phyloP scores from a whole-genome alignment of 2,329 filamentous ascomycete genomes.

The Clarireedia homoeocarpa region DNA sequence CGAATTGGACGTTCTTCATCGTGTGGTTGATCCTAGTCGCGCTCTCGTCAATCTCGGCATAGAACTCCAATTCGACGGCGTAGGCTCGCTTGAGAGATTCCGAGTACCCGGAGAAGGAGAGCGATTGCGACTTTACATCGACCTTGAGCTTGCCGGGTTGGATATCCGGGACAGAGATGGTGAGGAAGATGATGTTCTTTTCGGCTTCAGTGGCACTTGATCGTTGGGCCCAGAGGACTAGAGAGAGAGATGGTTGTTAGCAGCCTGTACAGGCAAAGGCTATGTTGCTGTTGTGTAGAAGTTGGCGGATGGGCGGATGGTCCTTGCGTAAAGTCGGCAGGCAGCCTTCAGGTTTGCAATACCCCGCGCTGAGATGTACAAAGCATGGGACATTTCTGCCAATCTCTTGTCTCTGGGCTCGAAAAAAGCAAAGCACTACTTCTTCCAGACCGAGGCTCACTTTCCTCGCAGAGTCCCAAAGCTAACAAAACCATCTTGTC shows the following conservation, averaged over 20 bases:
- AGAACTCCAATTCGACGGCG: slow-evolving; percentile 80
- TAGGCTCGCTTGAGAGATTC: slow-evolving; percentile 81
- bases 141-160: slow-evolving; percentile 68
- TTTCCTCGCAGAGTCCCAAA: too few species aligned
- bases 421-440: neutral
- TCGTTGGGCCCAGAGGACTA: slow-evolving; percentile 97
- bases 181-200: slow-evolving; percentile 94
- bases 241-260: neutral
- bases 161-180: slow-evolving; percentile 83
- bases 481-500: neutral
- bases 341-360: neutral
- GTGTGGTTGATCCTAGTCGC: slow-evolving; percentile 86
- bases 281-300: neutral
- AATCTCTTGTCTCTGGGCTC: neutral
- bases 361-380: neutral
- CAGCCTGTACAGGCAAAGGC: neutral
- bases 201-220: slow-evolving; percentile 69
- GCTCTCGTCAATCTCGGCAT: slow-evolving; percentile 77
- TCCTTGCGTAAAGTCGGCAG: neutral
- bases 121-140: slow-evolving; percentile 67
- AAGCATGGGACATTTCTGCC: neutral
- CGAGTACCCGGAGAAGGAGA: slow-evolving; percentile 78
- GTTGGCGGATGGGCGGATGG: neutral
- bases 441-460: too few species aligned
- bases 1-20: slow-evolving; percentile 77